phyloP scores from a whole-genome alignment of 805 yeast genomes.

The Starmera quercuum region DNA sequence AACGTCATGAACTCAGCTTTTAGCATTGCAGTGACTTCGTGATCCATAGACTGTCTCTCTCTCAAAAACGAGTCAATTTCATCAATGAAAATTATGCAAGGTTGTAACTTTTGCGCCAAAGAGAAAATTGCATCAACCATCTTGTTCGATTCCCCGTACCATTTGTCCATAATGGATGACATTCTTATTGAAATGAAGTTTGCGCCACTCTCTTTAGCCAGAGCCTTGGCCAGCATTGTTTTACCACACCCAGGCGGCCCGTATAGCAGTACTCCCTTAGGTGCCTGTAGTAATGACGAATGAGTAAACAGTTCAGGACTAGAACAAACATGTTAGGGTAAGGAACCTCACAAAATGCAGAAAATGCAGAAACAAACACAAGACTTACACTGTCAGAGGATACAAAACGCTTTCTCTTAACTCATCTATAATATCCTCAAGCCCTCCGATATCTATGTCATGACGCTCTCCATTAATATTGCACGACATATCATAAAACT shows the following conservation, averaged over 20 bases:
- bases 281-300: slow-evolving; percentile 77
- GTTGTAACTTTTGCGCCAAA: slow-evolving; percentile 81
- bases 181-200: slow-evolving; percentile 84
- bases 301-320: slow-evolving; percentile 67
- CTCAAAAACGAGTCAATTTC: slow-evolving; percentile 93
- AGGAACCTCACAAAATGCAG: not conserved
- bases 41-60: slow-evolving; percentile 77
- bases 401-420: slow-evolving; percentile 81
- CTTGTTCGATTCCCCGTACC: slow-evolving; percentile 96
- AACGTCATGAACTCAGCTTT: slow-evolving; percentile 97
- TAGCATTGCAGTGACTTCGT: slow-evolving; percentile 89
- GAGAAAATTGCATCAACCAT: slow-evolving; percentile 90
- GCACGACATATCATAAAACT: not conserved
- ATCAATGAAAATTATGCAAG: slow-evolving; percentile 92
- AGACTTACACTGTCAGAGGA: slow-evolving; percentile 51
- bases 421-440: slow-evolving; percentile 76
- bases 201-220: slow-evolving; percentile 88
- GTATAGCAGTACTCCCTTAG: slow-evolving; percentile 85
- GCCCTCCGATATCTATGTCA: slow-evolving; percentile 71
- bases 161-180: slow-evolving; percentile 93
- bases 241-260: slow-evolving; percentile 99
- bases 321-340: slow-evolving; percentile 1
- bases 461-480: not conserved
- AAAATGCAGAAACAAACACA: slow-evolving; percentile 2
- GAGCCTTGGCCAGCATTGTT: slow-evolving; percentile 94